Evolutionary conservation across 108 stramenopile species (phyloP).

Genomic region (Mediolabrus comicus): DNA sequence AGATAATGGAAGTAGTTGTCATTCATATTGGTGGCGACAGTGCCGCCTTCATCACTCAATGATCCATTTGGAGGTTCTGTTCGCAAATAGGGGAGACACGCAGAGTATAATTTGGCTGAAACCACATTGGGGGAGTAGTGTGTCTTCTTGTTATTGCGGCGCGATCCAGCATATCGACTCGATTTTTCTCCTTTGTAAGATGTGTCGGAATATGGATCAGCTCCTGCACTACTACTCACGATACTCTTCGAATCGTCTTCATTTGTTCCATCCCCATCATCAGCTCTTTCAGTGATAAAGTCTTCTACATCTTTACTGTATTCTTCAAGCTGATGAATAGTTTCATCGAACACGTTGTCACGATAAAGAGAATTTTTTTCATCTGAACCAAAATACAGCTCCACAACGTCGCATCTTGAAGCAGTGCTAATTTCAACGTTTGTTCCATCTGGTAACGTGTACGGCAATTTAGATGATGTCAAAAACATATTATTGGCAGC

Average conservation of each 20-base stretch:
- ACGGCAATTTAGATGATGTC: slow-evolving; percentile 58
- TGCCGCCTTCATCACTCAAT: background rate
- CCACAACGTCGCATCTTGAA: slow-evolving; percentile 66
- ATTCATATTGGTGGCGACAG: background rate
- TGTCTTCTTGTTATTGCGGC: slow-evolving; percentile 2
- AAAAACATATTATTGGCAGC: slow-evolving; percentile 43
- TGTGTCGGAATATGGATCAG: slow-evolving; percentile 37
- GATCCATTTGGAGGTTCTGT: slow-evolving; percentile 18
- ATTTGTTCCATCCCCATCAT: slow-evolving; percentile 7
- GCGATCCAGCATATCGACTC: slow-evolving; percentile 6
- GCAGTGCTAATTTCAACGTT: slow-evolving; percentile 64
- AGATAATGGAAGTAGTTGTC: slow-evolving; percentile 35
- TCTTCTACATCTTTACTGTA: slow-evolving; percentile 24
- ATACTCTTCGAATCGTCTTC: slow-evolving; percentile 8
- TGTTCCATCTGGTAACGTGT: slow-evolving; percentile 74
- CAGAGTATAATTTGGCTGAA: slow-evolving; percentile 35
- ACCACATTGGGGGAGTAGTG: slow-evolving; percentile 22
- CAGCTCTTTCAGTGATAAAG: slow-evolving; percentile 15
- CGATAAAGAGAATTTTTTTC: slow-evolving; percentile 27
- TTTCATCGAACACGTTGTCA: slow-evolving; percentile 43
- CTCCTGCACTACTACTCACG: slow-evolving; percentile 2
- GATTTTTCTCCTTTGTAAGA: slow-evolving; percentile 41
- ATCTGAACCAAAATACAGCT: slow-evolving; percentile 59
- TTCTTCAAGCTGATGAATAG: slow-evolving; percentile 13
- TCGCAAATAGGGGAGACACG: slow-evolving; percentile 40